phyloP scores from a whole-genome alignment of 805 yeast species.

The Zygotorulaspora chibaensis region DNA sequence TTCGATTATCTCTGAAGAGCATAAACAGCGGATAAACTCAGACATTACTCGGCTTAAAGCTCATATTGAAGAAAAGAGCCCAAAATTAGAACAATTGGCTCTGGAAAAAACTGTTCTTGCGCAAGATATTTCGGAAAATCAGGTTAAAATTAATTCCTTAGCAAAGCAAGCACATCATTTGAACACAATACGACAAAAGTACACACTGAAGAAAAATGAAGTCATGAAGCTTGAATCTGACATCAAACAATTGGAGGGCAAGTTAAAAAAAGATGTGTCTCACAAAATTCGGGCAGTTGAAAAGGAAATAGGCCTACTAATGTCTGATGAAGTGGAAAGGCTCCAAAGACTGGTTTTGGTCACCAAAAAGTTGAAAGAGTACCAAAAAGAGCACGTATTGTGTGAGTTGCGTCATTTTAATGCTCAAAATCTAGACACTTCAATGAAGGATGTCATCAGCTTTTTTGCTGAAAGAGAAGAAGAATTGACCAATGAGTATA shows the following conservation, averaged over 20 bases:
- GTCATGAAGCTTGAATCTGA: slow-evolving; percentile 32
- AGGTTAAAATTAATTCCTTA: slow-evolving; percentile 17
- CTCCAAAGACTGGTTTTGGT: slow-evolving; percentile 21
- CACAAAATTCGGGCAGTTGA: slow-evolving; percentile 37
- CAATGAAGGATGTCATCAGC: slow-evolving; percentile 31
- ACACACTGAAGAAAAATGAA: slow-evolving; percentile 25
- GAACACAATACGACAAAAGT: slow-evolving; percentile 21
- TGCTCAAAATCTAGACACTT: slow-evolving; percentile 36
- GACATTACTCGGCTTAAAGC: slow-evolving; percentile 14
- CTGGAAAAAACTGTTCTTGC: slow-evolving; percentile 12
- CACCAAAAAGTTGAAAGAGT: slow-evolving; percentile 26
- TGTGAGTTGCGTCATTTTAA: slow-evolving; percentile 36
- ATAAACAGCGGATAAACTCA: slow-evolving; percentile 14
- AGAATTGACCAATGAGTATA: slow-evolving; percentile 24
- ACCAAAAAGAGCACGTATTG: slow-evolving; percentile 26
- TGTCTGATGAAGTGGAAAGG: slow-evolving; percentile 23
- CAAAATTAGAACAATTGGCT: slow-evolving; percentile 13
- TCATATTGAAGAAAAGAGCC: slow-evolving; percentile 10
- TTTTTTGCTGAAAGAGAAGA: slow-evolving; percentile 32
- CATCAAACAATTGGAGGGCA: slow-evolving; percentile 35
- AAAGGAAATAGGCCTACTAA: slow-evolving; percentile 21
- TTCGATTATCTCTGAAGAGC: slow-evolving; percentile 26
- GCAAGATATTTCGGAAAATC: slow-evolving; percentile 8
- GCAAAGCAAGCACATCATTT: slow-evolving; percentile 11
- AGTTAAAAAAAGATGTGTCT: slow-evolving; percentile 41